These are phyloP conservation scores for Apiospora aurea DNA, from an alignment of 2,329 filamentous ascomycete species.

Conservation along the genomic window DNA sequence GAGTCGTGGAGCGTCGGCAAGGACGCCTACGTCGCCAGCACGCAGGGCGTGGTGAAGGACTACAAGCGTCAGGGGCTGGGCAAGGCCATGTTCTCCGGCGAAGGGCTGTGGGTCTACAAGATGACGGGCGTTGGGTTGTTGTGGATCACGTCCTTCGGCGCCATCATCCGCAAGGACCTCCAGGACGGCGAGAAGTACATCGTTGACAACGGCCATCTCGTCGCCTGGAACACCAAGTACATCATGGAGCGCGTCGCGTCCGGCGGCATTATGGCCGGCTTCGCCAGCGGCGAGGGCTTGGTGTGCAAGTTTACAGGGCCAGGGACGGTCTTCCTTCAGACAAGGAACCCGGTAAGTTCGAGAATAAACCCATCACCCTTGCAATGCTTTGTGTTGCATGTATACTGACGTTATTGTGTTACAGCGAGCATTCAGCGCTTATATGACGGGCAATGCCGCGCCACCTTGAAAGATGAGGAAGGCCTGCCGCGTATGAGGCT, in stretches of 20 bases:
- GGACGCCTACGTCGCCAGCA: constrained; percentile 85
- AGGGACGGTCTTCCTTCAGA: constrained; percentile 91
- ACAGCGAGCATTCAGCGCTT: constrained; percentile 60
- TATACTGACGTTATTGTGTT: constrained; percentile 27
- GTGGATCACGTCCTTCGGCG: constrained; percentile 93
- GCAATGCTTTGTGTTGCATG: neutral
- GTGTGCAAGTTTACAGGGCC: constrained; percentile 95
- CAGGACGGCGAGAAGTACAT: constrained; percentile 83
- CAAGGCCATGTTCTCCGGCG: constrained; percentile 93
- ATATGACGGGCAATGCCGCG: constrained; percentile 55
- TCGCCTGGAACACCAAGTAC: constrained; percentile 97
- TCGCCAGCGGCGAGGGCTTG: constrained; percentile 83
- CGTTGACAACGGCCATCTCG: constrained; percentile 90
- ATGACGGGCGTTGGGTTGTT: constrained; percentile 81
- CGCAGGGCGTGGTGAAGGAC: constrained; percentile 86
- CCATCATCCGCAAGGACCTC: constrained; percentile 90
- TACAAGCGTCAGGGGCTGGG: constrained; percentile 85
- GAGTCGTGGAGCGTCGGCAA: constrained; percentile 86
- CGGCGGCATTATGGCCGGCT: constrained; percentile 88
- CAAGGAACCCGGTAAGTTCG: constrained; percentile 75
- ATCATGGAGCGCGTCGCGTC: constrained; percentile 87
- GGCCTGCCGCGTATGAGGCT: too few relatives aligned
- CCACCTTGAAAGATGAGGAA: constrained; percentile 36
- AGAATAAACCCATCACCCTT: neutral
- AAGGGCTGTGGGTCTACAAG: constrained; percentile 90